Evolutionary conservation across 331 rosid genomes (phyloP), one percentile per base, ranked within the genome.

Genomic region (Quercus lobata): DNA sequence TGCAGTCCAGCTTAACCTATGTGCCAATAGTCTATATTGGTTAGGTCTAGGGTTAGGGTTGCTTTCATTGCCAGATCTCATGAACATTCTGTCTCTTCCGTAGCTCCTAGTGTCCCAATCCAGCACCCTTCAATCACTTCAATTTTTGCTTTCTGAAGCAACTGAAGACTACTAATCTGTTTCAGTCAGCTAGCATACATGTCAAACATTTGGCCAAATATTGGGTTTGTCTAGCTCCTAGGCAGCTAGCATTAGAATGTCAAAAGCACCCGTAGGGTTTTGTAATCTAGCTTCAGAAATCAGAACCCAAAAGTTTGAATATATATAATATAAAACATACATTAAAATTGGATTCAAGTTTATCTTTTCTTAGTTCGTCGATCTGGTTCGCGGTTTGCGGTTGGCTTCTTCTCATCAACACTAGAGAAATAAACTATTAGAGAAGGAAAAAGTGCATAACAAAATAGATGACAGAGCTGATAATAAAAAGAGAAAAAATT

Each of bases 61-160:
- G 68, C 79, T 80, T 76, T 72, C 73, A 77, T 77, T 72, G 83
- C 73, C 83, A 44, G 66, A 57, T 61, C 74, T 80, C 55, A 65
- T 75, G 72, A 37, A 29, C 76, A 72, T 72, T 76, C 52, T 69
- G 76, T 73, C 79, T 73, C 78, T 84, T 70, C 34, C 80, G n/a
- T 76, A 63, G 82, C 76, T 55, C 41, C 69, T 15, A 57, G 32
- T 22, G 30, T 46, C 35, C 69, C 5, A 73, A 54, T 11, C 17
- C 57, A 5, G n/a, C 55, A 46, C 65, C 72, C 82, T 37, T 29
- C 75, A 44, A 63, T 84, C 87, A 72, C 76, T 76, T 84, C 87
- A 81, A 58, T 66, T 54, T 56, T 82, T 87, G 79, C 84, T 79
- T 81, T 81, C 83, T 84, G 79, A 72, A 78, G 88, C 76, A 84